phyloP scores from a whole-genome alignment of 805 yeast genomes.

The Monosporozyma siamensis region DNA sequence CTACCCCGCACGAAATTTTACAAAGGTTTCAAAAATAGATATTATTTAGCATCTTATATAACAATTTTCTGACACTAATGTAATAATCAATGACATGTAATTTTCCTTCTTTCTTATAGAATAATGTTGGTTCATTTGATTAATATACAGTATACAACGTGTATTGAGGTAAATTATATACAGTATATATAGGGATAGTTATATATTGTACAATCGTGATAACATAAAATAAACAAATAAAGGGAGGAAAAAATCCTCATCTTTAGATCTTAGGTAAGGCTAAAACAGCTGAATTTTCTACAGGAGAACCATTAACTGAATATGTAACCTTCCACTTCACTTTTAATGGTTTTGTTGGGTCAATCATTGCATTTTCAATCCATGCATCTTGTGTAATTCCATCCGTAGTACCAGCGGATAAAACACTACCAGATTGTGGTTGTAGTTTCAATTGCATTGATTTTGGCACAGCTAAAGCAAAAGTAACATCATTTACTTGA shows the following conservation, averaged over 20 bases:
- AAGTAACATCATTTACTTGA: constrained; percentile 42
- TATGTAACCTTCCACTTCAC: constrained; percentile 70
- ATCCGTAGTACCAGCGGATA: constrained; percentile 40
- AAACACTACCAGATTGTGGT: constrained; percentile 49
- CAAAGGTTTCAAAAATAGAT: constrained; percentile 28
- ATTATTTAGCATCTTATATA: constrained; percentile 1
- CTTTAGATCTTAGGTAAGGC: constrained; percentile 27
- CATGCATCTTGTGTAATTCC: constrained; percentile 43
- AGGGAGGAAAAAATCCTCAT: not conserved
- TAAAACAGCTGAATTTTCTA: constrained; percentile 51
- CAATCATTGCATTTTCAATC: constrained; percentile 30
- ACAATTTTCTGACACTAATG: too few species aligned
- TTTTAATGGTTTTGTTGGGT: constrained; percentile 38
- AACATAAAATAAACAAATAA: too few species aligned
- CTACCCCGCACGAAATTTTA: constrained; percentile 29
- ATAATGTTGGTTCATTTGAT: too few species aligned
- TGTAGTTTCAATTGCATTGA: constrained; percentile 45
- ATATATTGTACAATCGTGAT: too few species aligned
- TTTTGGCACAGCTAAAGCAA: constrained; percentile 66
- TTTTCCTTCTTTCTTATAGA: too few species aligned
- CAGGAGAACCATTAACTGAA: constrained; percentile 36
- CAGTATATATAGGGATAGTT: too few species aligned
- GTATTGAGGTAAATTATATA: too few species aligned
- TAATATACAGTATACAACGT: too few species aligned
- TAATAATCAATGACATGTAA: too few species aligned